Conservation (phyloP, 805 yeast species). For the Spathaspora gorwiae region DNA sequence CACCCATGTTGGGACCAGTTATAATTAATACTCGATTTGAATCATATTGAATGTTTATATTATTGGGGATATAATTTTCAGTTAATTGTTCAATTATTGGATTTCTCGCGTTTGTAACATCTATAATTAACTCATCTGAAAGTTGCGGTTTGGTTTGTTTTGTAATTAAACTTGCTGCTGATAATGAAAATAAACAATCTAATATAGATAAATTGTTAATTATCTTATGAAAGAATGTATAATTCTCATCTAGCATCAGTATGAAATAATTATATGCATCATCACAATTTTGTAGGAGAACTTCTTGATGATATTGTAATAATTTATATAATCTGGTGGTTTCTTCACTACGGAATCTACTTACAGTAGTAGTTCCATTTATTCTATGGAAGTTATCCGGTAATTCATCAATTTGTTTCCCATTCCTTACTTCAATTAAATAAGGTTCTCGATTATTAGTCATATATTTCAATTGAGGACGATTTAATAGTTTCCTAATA, state of each 20-base stretch:
- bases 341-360: conserved; percentile 68
- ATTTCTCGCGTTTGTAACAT: conserved; percentile 55
- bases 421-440: conserved; percentile 69
- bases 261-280: conserved; percentile 42
- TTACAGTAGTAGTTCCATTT: conserved; percentile 61
- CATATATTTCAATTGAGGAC: conserved; percentile 54
- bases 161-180: conserved; percentile 48
- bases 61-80: conserved; percentile 59
- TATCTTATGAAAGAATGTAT: conserved; percentile 33
- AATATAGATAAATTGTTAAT: conserved; percentile 48
- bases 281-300: conserved; percentile 44
- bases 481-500: conserved; percentile 43
- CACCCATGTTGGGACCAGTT: conserved; percentile 90
- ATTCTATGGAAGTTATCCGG: conserved; percentile 79
- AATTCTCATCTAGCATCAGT: conserved; percentile 24
- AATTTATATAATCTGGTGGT: conserved; percentile 47
- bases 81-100: conserved; percentile 57
- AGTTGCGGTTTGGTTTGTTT: conserved; percentile 43
- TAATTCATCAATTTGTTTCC: conserved; percentile 46
- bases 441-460: conserved; percentile 64
- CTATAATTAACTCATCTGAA: conserved; percentile 39
- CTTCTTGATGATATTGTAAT: conserved; percentile 58
- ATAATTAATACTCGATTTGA: conserved; percentile 54
- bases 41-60: conserved; percentile 45
- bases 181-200: conserved; percentile 66